Percentiles rank a stretch among this genome's conserved stretches.
Evolutionary conservation across 2,329 filamentous ascomycete species (phyloP).

Genomic region (Colletotrichum sp.): DNA sequence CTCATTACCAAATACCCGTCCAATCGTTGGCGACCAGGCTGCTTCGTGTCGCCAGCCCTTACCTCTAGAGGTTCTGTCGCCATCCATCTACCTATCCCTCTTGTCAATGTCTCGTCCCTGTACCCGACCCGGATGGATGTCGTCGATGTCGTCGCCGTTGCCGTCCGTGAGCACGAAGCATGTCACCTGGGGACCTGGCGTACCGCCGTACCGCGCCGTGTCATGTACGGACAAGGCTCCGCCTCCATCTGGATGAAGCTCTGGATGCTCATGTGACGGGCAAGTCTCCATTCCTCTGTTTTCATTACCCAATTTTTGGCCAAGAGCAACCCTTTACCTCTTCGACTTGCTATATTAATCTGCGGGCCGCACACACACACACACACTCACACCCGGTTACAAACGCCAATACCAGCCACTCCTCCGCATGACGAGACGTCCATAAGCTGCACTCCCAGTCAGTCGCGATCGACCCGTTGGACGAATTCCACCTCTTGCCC

Average conservation of each 20-base stretch:
- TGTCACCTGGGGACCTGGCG: slow-evolving; percentile 11
- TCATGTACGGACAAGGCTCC: slow-evolving; percentile 15
- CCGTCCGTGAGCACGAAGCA: slow-evolving; percentile 11
- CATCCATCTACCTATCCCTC: neutral
- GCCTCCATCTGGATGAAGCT: slow-evolving; percentile 20
- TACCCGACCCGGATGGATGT: neutral
- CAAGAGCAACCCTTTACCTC: slow-evolving; percentile 21
- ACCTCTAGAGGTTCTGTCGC: slow-evolving; percentile 5
- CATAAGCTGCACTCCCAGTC: neutral
- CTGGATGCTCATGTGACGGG: slow-evolving; percentile 37
- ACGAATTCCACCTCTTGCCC: neutral
- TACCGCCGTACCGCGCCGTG: slow-evolving; percentile 6
- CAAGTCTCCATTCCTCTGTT: slow-evolving; percentile 46
- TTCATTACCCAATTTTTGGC: slow-evolving; percentile 52
- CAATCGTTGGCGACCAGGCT: slow-evolving; percentile 27
- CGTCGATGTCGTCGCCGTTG: neutral
- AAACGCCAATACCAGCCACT: slow-evolving; percentile 1
- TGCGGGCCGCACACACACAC: slow-evolving; percentile 21
- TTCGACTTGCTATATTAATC: slow-evolving; percentile 19
- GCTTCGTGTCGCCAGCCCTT: slow-evolving; percentile 14
- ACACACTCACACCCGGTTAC: neutral
- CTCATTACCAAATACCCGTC: slow-evolving; percentile 41
- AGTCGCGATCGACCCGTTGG: neutral
- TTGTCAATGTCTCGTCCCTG: neutral
- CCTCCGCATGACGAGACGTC: slow-evolving; percentile 1